Evolutionary conservation across 208 protist genomes (phyloP), one percentile per base, ranked within the genome.

Genomic region (Leishmania aethiopica): DNA sequence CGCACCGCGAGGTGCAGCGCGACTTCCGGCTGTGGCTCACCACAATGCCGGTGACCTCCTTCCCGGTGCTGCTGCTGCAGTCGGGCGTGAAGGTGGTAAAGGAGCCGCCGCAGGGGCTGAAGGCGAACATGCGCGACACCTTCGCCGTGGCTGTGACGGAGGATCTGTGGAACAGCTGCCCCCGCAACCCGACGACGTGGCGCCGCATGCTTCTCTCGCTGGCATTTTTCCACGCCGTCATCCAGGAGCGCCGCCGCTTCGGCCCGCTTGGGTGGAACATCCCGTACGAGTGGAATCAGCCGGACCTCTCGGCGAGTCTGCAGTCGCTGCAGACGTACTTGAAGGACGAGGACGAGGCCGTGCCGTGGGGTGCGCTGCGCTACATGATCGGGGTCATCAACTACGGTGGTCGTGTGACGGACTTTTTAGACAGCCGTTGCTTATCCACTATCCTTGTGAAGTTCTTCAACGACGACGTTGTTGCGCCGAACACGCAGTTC

Each of bases 1-100:
- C 90, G 35, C 86, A 88, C 17, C 86, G 85, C 51, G 88, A 94
- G 37, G 83, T 97, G 60, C 96, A 99, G 86, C 90, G 85, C 42
- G 92, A 98, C 82, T 99, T 99, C 89, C 88, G 98, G 45, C 91
- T 99, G 71, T 99, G 98, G 97, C 93, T 99, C 71, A 99, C 98
- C 53, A 98, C 98, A 60, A 99, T 99, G 96, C 98, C 98, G 51
- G 93, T 94, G 5, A 45, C 84, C 2, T 84, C 77, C 73, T 99
- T 99, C 89, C 98, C 98, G 4, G 94, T 98, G 64, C 84, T 97
- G 78, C 92, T 99, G 42, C 93, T 99, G 66, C 97, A 99, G 87
- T 96, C 93, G 62, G 96, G 97, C 82, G 92, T 99, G 81, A 99
- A 99, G 90, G 89, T 99, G 73, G 98, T 99, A 40, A 99, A 99